Conservation (phyloP, 1,139 yeast genomes). For the Cylindricascospora bacillispora region DNA sequence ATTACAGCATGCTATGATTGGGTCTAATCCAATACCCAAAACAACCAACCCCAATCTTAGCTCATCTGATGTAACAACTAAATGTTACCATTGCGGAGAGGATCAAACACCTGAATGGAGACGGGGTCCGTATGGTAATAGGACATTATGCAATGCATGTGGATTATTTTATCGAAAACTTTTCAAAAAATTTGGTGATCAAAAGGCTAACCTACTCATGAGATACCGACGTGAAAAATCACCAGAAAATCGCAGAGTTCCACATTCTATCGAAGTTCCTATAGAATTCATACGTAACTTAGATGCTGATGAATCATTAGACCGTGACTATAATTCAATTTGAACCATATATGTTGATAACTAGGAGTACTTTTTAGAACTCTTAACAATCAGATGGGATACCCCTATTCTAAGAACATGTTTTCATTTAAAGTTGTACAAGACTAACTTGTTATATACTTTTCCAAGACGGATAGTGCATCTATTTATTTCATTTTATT, state of each 20-base stretch:
- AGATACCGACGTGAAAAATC: conserved; percentile 14
- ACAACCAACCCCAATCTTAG: too few species aligned
- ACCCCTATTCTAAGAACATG: too few species aligned
- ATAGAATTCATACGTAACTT: conserved; percentile 12
- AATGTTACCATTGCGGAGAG: conserved; percentile 51
- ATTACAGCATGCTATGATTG: too few species aligned
- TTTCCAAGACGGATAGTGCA: too few species aligned
- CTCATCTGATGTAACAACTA: too few species aligned
- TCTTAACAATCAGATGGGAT: too few species aligned
- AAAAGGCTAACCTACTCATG: conserved; percentile 22
- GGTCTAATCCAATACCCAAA: too few species aligned
- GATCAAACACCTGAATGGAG: conserved; percentile 79
- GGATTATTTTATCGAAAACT: conserved; percentile 66
- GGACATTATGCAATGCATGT: conserved; percentile 72
- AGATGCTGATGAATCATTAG: conserved; percentile 13
- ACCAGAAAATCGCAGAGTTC: conserved; percentile 21
- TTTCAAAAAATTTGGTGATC: conserved; percentile 32
- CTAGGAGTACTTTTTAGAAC: too few species aligned
- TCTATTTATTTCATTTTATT: too few species aligned
- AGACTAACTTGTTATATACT: too few species aligned
- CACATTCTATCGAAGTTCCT: conserved; percentile 17
- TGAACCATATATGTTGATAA: not conserved
- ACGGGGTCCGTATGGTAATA: conserved; percentile 64
- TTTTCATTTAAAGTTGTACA: too few species aligned
- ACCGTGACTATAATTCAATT: conserved; percentile 13